Evolutionary conservation across 495 filamentous ascomycete genomes (phyloP).

Genomic region (Penicillium waksmanii): DNA sequence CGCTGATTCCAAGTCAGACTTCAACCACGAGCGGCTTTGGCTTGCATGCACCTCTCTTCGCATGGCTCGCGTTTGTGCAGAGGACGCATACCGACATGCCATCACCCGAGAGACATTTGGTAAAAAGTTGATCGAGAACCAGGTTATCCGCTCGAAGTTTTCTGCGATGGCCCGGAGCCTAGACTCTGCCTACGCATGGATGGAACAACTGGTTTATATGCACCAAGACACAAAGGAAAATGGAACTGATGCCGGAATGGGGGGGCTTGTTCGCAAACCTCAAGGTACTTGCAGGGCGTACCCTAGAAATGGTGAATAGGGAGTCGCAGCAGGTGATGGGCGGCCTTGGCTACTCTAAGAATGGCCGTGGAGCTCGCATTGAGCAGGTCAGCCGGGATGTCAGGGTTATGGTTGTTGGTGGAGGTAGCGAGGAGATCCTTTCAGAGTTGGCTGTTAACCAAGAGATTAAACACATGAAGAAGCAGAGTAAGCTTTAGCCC

Average conservation of each 20-base stretch:
- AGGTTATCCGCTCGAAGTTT: slow-evolving; percentile 44
- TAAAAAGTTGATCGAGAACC: slow-evolving; percentile 42
- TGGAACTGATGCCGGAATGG: slow-evolving; percentile 31
- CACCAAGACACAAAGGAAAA: slow-evolving; percentile 29
- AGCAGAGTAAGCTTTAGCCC: slow-evolving; percentile 14
- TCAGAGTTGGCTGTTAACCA: slow-evolving; percentile 50
- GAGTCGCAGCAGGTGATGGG: slow-evolving; percentile 61
- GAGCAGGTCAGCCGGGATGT: slow-evolving; percentile 57
- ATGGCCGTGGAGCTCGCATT: slow-evolving; percentile 44
- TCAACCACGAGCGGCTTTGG: slow-evolving; percentile 45
- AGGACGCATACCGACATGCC: slow-evolving; percentile 45
- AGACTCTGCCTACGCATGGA: slow-evolving; percentile 41
- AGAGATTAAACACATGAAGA: slow-evolving; percentile 38
- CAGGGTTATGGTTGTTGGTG: slow-evolving; percentile 55
- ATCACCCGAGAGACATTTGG: slow-evolving; percentile 47
- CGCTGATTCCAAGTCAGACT: slow-evolving; percentile 27
- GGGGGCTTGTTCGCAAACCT: slow-evolving; percentile 36
- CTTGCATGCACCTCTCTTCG: slow-evolving; percentile 39
- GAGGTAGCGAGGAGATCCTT: slow-evolving; percentile 58
- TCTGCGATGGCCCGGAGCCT: slow-evolving; percentile 38
- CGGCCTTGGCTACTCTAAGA: slow-evolving; percentile 51
- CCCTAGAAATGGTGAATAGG: slow-evolving; percentile 52
- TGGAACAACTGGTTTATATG: slow-evolving; percentile 45
- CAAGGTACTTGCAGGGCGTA: slow-evolving; percentile 53
- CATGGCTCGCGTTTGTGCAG: slow-evolving; percentile 40